Evolutionary conservation across 768 basidiomycete genomes (phyloP).

Genomic region (Auriscalpium orientale): DNA sequence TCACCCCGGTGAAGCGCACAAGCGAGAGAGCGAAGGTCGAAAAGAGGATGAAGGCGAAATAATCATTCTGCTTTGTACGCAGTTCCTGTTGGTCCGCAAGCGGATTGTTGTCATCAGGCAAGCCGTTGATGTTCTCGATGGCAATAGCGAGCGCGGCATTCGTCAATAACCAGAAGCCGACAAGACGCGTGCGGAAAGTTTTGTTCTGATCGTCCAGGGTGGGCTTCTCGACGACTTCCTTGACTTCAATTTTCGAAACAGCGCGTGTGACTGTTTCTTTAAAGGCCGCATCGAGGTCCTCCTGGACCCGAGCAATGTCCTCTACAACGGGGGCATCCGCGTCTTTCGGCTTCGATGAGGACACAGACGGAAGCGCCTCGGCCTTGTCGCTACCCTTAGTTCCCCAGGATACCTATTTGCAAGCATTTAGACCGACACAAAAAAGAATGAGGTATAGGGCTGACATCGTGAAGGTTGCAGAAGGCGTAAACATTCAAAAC

Average conservation of each 20-base stretch:
- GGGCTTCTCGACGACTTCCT: slow-evolving; percentile 68
- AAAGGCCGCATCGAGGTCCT: slow-evolving; percentile 86
- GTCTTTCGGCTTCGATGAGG: slow-evolving; percentile 74
- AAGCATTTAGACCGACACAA: not conserved
- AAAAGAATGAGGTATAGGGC: slow-evolving; percentile 15
- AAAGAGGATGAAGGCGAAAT: slow-evolving; percentile 75
- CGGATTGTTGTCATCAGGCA: slow-evolving; percentile 33
- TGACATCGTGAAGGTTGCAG: slow-evolving; percentile 89
- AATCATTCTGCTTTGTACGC: slow-evolving; percentile 42
- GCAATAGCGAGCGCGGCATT: slow-evolving; percentile 69
- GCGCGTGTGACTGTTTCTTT: slow-evolving; percentile 88
- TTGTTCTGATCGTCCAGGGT: slow-evolving; percentile 85
- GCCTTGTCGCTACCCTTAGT: slow-evolving; percentile 94
- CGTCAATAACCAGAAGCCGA: slow-evolving; percentile 71
- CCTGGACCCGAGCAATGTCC: slow-evolving; percentile 74
- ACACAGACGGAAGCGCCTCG: slow-evolving; percentile 83
- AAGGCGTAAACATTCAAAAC: slow-evolving; percentile 96
- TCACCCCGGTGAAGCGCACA: slow-evolving; percentile 70
- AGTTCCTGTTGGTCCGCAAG: slow-evolving; percentile 33
- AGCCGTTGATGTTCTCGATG: slow-evolving; percentile 68
- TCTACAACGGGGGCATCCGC: slow-evolving; percentile 74
- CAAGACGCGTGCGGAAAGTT: slow-evolving; percentile 87
- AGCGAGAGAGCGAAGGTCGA: slow-evolving; percentile 68
- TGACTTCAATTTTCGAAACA: slow-evolving; percentile 61
- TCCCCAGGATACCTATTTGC: slow-evolving; percentile 75